Evolutionary conservation across 2,329 filamentous ascomycete genomes (phyloP).

Genomic region (Apiospora rasikravindrae): DNA sequence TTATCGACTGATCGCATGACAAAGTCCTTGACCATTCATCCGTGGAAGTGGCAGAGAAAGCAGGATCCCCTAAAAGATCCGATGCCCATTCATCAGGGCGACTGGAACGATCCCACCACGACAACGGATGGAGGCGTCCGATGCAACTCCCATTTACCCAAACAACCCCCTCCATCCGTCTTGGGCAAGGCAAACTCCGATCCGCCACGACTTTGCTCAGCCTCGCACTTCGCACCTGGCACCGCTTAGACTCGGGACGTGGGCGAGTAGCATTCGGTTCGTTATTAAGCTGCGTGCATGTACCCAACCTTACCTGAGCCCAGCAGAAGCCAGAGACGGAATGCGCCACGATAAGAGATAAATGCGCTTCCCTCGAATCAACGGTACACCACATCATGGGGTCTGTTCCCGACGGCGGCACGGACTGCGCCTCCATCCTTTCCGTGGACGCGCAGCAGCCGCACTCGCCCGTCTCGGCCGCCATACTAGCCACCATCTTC

Average conservation of each 20-base stretch:
- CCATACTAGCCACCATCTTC: not conserved
- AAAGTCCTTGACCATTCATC: not conserved
- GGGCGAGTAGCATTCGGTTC: not conserved
- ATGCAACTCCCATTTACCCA: not conserved
- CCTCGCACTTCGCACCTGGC: not conserved
- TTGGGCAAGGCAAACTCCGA: constrained; percentile 1
- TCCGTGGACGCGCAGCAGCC: not conserved
- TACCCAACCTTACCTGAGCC: not conserved
- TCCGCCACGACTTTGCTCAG: not conserved
- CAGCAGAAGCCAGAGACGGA: not conserved
- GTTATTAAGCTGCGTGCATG: not conserved
- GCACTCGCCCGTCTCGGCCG: not conserved
- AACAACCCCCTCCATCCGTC: not conserved
- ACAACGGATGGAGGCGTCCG: not conserved
- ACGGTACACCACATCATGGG: not conserved
- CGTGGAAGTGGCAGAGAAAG: not conserved
- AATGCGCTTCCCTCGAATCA: not conserved
- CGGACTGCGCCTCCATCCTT: not conserved
- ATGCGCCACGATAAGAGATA: not conserved
- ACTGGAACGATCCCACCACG: not conserved
- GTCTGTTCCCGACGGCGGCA: not conserved
- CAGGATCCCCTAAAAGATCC: not conserved
- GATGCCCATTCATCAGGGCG: not conserved
- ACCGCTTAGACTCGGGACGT: not conserved
- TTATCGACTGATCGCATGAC: not conserved